A percentile compares a stretch with the other conserved stretches of the same genome.
Evolutionary conservation across 208 protist genomes (phyloP).

Genomic region (Porcisia hertigi): DNA sequence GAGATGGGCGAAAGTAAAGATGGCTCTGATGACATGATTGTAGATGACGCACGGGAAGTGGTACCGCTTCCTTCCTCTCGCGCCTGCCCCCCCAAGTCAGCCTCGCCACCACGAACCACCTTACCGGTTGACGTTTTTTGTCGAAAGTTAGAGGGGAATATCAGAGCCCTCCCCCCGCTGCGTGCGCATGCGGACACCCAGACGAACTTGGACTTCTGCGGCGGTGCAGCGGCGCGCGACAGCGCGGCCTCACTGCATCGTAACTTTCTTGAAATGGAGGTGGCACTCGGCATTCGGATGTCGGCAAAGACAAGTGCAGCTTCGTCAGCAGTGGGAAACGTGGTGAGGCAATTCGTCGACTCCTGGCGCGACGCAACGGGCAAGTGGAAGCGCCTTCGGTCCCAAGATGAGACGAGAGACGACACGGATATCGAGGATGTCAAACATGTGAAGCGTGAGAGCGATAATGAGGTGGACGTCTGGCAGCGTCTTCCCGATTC

Average conservation of each 20-base stretch:
- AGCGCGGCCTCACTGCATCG: constrained; percentile 1
- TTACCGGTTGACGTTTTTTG: not conserved
- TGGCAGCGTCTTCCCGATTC: not conserved
- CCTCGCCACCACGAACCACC: not conserved
- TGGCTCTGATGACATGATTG: not conserved
- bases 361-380: constrained; percentile 12
- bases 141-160: not conserved
- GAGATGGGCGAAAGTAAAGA: not conserved
- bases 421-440: not conserved
- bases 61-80: not conserved
- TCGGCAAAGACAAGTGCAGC: not conserved
- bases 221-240: not conserved
- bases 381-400: constrained; percentile 16
- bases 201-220: not conserved
- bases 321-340: not conserved
- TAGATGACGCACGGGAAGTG: not conserved
- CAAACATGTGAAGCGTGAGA: constrained; percentile 18
- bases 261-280: constrained; percentile 13
- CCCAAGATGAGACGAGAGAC: not conserved
- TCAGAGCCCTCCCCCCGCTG: not conserved
- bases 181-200: constrained; percentile 12
- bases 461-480: not conserved
- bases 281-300: constrained; percentile 16
- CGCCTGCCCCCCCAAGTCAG: not conserved
- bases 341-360: not conserved